Conservation (phyloP, 1,139 yeast genomes). For the Magnusiomyces tetraspermus region DNA sequence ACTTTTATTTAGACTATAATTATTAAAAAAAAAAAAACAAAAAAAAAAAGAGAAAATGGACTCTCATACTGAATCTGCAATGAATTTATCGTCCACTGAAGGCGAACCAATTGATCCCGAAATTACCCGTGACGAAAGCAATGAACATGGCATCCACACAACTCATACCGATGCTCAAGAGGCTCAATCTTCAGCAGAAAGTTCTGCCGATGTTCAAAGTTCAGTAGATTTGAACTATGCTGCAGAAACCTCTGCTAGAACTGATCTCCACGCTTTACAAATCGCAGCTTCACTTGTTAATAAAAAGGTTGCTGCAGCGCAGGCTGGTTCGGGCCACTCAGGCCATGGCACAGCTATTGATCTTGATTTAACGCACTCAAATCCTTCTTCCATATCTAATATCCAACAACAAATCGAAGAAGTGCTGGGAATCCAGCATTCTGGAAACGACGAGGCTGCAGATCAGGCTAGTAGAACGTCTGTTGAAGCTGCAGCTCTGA, state of each 20-base stretch:
- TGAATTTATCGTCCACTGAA: background rate
- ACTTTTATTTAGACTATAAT: no score
- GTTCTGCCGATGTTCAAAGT: background rate
- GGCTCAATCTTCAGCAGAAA: background rate
- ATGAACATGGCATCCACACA: background rate
- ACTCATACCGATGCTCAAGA: background rate
- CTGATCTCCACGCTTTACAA: constrained; percentile 14
- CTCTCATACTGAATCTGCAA: background rate
- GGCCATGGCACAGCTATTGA: background rate
- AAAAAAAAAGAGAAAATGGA: background rate
- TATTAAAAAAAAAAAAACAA: no score
- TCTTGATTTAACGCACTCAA: background rate
- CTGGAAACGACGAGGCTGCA: background rate
- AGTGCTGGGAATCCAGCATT: background rate
- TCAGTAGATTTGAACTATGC: background rate
- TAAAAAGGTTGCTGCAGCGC: background rate
- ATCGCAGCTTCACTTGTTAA: constrained; percentile 9
- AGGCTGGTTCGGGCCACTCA: background rate
- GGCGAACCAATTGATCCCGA: constrained; percentile 28
- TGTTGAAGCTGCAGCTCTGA: background rate
- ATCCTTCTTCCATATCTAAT: background rate
- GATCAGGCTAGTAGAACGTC: background rate
- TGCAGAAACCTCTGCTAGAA: constrained; percentile 2
- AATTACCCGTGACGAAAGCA: constrained; percentile 23
- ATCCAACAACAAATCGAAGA: constrained; percentile 5